phyloP scores from a whole-genome alignment of 1,284 basidiomycete genomes.

The Ceratobasidium sp. region DNA sequence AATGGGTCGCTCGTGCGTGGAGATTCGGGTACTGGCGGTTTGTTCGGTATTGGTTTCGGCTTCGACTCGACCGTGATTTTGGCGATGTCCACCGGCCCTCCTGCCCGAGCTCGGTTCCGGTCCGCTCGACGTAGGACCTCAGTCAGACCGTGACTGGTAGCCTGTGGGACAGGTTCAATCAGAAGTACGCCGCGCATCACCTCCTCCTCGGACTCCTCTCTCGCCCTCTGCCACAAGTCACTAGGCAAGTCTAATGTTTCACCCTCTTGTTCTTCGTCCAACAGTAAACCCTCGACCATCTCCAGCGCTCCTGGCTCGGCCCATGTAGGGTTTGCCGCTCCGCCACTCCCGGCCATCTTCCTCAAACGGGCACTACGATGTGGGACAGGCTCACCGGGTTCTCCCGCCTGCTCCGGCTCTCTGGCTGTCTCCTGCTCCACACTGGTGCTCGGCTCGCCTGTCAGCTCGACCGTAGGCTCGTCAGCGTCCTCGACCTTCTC shows the following conservation, averaged over 20 bases:
- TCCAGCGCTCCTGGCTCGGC: neutral
- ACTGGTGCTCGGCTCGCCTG: neutral
- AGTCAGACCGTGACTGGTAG: neutral
- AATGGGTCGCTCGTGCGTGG: conserved; percentile 21
- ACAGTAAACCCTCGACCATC: neutral
- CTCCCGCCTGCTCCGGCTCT: too few relatives aligned
- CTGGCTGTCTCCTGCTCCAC: neutral
- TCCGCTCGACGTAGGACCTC: neutral
- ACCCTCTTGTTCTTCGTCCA: neutral
- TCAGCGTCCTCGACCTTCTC: too few relatives aligned
- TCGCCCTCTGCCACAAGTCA: neutral
- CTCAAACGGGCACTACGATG: neutral
- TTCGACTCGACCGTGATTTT: neutral
- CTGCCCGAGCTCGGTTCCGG: neutral
- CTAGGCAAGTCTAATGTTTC: neutral
- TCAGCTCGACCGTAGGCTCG: neutral
- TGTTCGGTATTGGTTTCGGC: neutral
- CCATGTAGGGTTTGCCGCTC: neutral
- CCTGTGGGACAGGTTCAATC: neutral
- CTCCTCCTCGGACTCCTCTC: neutral
- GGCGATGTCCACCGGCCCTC: neutral
- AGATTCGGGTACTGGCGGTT: neutral
- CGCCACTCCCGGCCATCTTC: neutral
- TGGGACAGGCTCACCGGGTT: conserved; percentile 5
- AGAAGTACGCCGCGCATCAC: neutral